phyloP scores from a whole-genome alignment of 2,329 filamentous ascomycete species.

The Cadophora luteo-olivacea region DNA sequence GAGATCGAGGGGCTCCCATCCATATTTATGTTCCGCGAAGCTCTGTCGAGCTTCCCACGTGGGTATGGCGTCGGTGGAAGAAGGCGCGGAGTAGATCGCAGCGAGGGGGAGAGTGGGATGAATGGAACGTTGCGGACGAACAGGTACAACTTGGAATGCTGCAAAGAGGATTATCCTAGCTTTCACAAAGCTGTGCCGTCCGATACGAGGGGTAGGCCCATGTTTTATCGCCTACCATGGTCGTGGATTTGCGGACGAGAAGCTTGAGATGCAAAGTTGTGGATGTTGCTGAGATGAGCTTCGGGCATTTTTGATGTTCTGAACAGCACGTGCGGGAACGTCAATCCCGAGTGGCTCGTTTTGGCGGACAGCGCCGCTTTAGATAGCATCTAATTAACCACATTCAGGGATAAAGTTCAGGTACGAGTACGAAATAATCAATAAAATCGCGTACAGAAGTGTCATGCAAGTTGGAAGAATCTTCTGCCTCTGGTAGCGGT shows the following conservation, averaged over 20 bases:
- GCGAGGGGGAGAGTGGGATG: conserved; percentile 24
- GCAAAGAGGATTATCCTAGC: neutral
- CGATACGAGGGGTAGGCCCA: neutral
- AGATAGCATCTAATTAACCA: neutral
- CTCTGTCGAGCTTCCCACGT: conserved; percentile 26
- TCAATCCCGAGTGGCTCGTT: conserved; percentile 4
- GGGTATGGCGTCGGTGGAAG: conserved; percentile 22
- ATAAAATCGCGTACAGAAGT: no score
- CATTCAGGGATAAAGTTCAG: neutral
- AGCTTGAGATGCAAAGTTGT: neutral
- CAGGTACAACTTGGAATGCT: neutral
- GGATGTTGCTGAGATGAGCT: neutral
- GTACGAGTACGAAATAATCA: no score
- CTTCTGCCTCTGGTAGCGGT: neutral
- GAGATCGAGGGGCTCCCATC: conserved; percentile 32
- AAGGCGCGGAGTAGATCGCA: neutral
- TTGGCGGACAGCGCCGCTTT: conserved; percentile 4
- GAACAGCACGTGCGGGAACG: conserved; percentile 8
- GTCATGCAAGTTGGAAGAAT: neutral
- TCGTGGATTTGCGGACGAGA: neutral
- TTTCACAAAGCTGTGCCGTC: neutral
- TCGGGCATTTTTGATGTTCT: neutral
- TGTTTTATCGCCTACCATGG: neutral
- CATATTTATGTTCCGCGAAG: conserved; percentile 34
- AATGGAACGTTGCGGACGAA: conserved; percentile 17